Conservation (phyloP, 2,329 filamentous ascomycete genomes). For the Nemania sp. region DNA sequence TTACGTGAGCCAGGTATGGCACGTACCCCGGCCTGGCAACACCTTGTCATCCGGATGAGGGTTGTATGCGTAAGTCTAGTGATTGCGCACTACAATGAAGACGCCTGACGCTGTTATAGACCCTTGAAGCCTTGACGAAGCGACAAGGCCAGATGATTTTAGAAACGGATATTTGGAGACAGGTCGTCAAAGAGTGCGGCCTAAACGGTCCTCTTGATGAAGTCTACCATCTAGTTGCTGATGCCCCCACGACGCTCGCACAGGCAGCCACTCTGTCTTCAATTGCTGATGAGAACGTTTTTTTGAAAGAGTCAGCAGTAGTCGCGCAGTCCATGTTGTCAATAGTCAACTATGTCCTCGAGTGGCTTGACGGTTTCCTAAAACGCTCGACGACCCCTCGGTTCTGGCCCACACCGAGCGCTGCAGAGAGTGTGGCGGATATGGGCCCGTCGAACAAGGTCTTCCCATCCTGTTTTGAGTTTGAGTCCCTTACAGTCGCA, state of each 20-base stretch:
- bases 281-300: conserved; percentile 23
- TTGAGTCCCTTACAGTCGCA: conserved; percentile 36
- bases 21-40: conserved; percentile 38
- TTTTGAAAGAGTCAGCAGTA: conserved; percentile 33
- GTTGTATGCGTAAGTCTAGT: conserved; percentile 40
- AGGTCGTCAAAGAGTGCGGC: conserved; percentile 37
- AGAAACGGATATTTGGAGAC: conserved; percentile 38
- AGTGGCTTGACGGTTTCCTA: conserved; percentile 37
- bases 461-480: conserved; percentile 40
- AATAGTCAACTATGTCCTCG: conserved; percentile 32
- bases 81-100: not conserved
- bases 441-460: conserved; percentile 27
- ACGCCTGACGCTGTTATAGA: conserved; percentile 29
- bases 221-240: conserved; percentile 35
- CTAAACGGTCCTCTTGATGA: conserved; percentile 35
- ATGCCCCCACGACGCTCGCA: conserved; percentile 36
- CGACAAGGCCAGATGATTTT: conserved; percentile 35
- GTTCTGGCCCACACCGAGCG: conserved; percentile 37
- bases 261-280: conserved; percentile 33
- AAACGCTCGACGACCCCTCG: conserved; percentile 32
- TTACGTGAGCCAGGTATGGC: conserved; percentile 36
- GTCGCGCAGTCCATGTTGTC: conserved; percentile 28
- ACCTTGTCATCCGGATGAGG: conserved; percentile 42
- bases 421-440: conserved; percentile 35
- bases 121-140: conserved; percentile 29